Percentiles rank a stretch among this genome's conserved stretches.
phyloP scores from a whole-genome alignment of 2,329 filamentous ascomycete genomes.

The Chaetomiaceae sp. region DNA sequence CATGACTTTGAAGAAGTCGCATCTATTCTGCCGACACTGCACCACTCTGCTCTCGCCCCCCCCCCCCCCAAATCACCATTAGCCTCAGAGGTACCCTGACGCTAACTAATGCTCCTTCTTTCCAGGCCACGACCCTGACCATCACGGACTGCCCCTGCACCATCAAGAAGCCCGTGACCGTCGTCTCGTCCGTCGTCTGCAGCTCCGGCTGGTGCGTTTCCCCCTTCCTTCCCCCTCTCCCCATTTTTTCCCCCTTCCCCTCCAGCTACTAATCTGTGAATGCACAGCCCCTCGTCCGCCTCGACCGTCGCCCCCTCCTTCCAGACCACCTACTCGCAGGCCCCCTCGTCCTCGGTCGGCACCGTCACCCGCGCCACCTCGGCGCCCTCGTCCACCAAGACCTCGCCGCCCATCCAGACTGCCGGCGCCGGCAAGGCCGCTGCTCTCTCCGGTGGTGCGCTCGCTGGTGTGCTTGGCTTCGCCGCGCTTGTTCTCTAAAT shows the following conservation, averaged over 20 bases:
- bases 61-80: no score
- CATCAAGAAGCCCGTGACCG: conserved; percentile 54
- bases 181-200: conserved; percentile 50
- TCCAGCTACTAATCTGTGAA: not conserved
- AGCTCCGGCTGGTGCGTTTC: conserved; percentile 47
- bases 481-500: conserved; percentile 58
- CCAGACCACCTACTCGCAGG: conserved; percentile 30
- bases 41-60: no score
- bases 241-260: not conserved
- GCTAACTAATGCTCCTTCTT: conserved; percentile 29
- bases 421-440: conserved; percentile 54
- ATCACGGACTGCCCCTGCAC: conserved; percentile 71
- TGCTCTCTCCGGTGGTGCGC: conserved; percentile 53
- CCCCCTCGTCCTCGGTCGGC: conserved; percentile 31
- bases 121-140: conserved; percentile 60
- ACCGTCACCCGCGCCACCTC: conserved; percentile 31
- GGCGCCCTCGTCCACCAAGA: conserved; percentile 31
- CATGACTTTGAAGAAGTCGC: not conserved
- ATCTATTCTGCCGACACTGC: no score
- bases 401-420: conserved; percentile 32
- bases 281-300: conserved; percentile 29
- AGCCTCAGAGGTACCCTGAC: not conserved
- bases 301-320: conserved; percentile 29
- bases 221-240: not conserved
- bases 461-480: conserved; percentile 57